Evolutionary conservation across 2,329 filamentous ascomycete genomes (phyloP).

Genomic region (Hortaea sp.): DNA sequence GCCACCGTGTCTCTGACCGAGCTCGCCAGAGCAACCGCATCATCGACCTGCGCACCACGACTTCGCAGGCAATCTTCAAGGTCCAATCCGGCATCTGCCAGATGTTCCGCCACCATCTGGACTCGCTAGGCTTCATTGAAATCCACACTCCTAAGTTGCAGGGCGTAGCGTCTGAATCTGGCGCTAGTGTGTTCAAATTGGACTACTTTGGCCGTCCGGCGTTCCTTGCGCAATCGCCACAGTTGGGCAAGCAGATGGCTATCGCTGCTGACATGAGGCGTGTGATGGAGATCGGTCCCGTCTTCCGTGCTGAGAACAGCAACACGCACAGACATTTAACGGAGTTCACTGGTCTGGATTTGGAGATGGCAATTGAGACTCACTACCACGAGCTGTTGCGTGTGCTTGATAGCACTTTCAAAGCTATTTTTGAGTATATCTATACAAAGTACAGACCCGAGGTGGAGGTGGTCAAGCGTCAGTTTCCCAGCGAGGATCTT

Average conservation of each 20-base stretch:
- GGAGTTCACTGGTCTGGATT: conserved; percentile 84
- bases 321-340: conserved; percentile 92
- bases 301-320: conserved; percentile 90
- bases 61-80: conserved; percentile 79
- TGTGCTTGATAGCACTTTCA: conserved; percentile 70
- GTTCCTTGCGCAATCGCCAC: conserved; percentile 84
- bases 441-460: conserved; percentile 61
- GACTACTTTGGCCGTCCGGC: conserved; percentile 83
- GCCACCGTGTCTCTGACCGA: conserved; percentile 57
- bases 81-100: conserved; percentile 72
- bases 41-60: conserved; percentile 74
- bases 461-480: conserved; percentile 67
- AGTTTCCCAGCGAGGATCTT: conserved; percentile 78
- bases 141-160: conserved; percentile 92
- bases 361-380: conserved; percentile 84
- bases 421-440: conserved; percentile 63
- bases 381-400: conserved; percentile 83
- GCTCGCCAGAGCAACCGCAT: conserved; percentile 70
- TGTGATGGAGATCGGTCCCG: conserved; percentile 81
- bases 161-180: conserved; percentile 81
- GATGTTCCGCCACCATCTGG: conserved; percentile 67
- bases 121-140: conserved; percentile 72
- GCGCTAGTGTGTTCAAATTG: conserved; percentile 81
- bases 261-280: conserved; percentile 81
- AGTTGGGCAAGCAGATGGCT: conserved; percentile 86